Percentiles rank a stretch among this genome's conserved stretches.
Evolutionary conservation across 2,329 filamentous ascomycete genomes (phyloP).

Genomic region (Blumeria graminis): DNA sequence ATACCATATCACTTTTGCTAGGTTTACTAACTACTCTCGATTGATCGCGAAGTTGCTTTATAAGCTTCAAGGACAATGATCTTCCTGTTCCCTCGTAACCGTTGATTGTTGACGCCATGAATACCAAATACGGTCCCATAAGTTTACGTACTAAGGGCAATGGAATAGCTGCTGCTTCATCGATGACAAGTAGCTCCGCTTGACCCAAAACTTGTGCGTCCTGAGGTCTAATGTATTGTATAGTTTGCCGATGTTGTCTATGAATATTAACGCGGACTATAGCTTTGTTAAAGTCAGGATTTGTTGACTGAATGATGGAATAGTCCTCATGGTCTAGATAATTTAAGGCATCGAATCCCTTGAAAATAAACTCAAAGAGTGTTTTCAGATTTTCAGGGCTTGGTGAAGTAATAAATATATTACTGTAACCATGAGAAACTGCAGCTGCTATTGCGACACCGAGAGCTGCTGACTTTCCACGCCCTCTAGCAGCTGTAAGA

Average conservation of each 20-base stretch:
- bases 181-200: slow-evolving; percentile 84
- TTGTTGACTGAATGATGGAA: slow-evolving; percentile 92
- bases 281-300: slow-evolving; percentile 97
- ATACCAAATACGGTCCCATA: slow-evolving; percentile 90
- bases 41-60: slow-evolving; percentile 89
- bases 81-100: slow-evolving; percentile 94
- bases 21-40: slow-evolving; percentile 39
- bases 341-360: slow-evolving; percentile 81
- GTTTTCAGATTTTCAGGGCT: slow-evolving; percentile 98
- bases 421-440: slow-evolving; percentile 88
- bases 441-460: slow-evolving; percentile 87
- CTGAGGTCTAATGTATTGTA: slow-evolving; percentile 94
- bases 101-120: slow-evolving; percentile 98
- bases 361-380: slow-evolving; percentile 94
- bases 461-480: slow-evolving; percentile 89
- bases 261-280: slow-evolving; percentile 94
- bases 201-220: slow-evolving; percentile 88
- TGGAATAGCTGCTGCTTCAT: slow-evolving; percentile 92
- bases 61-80: slow-evolving; percentile 83
- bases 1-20: slow-evolving; percentile 31
- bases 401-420: slow-evolving; percentile 96
- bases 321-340: slow-evolving; percentile 94
- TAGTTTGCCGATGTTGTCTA: slow-evolving; percentile 83
- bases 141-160: slow-evolving; percentile 78
- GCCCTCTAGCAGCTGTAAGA: slow-evolving; percentile 80